Evolutionary conservation across 345 rosid genomes (phyloP), one percentile per base, ranked within the genome.

Genomic region (Lumnitzera racemosa): DNA sequence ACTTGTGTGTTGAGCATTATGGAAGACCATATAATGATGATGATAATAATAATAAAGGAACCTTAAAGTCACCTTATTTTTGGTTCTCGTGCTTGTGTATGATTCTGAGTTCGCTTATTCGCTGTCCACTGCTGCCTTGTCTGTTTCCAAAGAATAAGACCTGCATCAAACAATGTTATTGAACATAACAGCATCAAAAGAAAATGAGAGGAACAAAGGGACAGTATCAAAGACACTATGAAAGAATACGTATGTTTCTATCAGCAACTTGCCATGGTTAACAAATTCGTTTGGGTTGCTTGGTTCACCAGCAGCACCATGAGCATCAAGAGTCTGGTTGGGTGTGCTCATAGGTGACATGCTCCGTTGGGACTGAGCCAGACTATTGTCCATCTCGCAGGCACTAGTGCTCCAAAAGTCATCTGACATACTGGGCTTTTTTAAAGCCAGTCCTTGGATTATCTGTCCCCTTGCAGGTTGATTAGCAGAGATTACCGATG

Each of bases 221-320:
- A 54, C 10, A 25, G 36, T 24, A 54, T 14, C 31, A 9, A 51
- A 25, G 61, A 24, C 15, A 47, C 47, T 53, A 58, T 15, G 24
- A 20, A 15, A 61, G 49, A 0, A 23, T 36, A 14, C 12, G 60
- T 0, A 57, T 29, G 11, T 17, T 16, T 23, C 46, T 16, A 24
- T 24, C 41, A 41, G 25, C 60, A 46, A 70, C 95, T 79, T 76
- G 69, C 96, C 96, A 14, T 70, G 76, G 72, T 91, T 91, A 56
- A 80, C 82, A 72, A 83, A 88, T 72, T 91, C 92, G 13, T 81
- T 15, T 43, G 81, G 77, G 66, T 74, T 71, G 80, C 81, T 85
- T 11, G 83, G 61, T 77, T 79, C 74, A 24, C 80, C 77, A 53
- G 77, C 48, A 56, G 67, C 14, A 67, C 54, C 61, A 13, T 15